Percentiles rank a stretch among this genome's conserved stretches.
phyloP scores from a whole-genome alignment of 2,329 filamentous ascomycete genomes.

The Alternaria arbusti region DNA sequence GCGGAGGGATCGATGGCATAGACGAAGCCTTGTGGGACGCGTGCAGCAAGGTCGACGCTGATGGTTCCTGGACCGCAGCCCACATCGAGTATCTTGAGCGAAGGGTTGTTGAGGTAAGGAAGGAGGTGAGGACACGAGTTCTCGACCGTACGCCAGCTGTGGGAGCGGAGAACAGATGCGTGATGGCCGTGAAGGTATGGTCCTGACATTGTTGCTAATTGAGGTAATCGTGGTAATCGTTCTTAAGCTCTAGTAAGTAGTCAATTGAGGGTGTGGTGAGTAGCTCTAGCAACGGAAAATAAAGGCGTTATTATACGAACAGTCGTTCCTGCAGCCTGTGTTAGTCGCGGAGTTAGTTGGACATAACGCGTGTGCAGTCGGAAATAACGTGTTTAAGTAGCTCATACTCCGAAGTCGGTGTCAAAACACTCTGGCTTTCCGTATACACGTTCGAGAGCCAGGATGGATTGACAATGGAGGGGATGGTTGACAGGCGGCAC shows the following conservation, averaged over 20 bases:
- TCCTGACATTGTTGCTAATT: slow-evolving; percentile 7
- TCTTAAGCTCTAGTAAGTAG: not conserved
- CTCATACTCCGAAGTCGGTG: slow-evolving; percentile 1
- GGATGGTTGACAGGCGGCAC: not conserved
- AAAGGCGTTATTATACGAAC: not conserved
- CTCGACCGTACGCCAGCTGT: slow-evolving; percentile 54
- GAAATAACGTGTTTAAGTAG: not conserved
- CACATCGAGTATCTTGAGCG: slow-evolving; percentile 53
- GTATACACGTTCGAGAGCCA: not conserved
- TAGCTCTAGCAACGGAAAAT: not conserved
- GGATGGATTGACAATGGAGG: not conserved
- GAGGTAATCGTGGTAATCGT: not conserved
- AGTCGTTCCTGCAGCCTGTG: not conserved
- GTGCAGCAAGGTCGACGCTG: slow-evolving; percentile 51
- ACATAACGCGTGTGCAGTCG: not conserved
- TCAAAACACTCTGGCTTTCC: not conserved
- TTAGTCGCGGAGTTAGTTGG: slow-evolving; percentile 7
- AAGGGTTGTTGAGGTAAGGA: slow-evolving; percentile 37
- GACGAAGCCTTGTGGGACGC: slow-evolving; percentile 53
- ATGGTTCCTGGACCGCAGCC: slow-evolving; percentile 59
- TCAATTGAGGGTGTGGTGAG: not conserved
- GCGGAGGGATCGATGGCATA: slow-evolving; percentile 55
- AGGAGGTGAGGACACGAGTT: slow-evolving; percentile 52
- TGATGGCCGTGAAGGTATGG: slow-evolving; percentile 53
- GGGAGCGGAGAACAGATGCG: slow-evolving; percentile 50